A percentile compares a stretch with the other conserved stretches of the same genome.
phyloP scores from a whole-genome alignment of 164 flowering plant genomes.

The Aristolochia fimbriata region DNA sequence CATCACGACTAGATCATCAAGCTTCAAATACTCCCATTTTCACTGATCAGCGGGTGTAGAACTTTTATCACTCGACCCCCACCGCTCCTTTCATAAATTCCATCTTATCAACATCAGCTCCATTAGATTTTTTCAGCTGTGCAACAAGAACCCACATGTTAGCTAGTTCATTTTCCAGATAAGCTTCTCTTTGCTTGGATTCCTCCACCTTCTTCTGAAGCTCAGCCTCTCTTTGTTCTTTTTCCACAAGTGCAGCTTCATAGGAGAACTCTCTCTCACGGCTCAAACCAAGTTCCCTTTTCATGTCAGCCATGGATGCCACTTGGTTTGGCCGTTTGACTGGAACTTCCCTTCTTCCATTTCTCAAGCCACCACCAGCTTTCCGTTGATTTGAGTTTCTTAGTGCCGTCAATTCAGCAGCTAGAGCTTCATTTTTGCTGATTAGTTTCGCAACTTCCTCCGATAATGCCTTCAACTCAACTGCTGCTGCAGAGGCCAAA shows the following conservation, averaged over 20 bases:
- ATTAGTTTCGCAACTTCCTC: slow-evolving; percentile 97
- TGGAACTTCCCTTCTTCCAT: slow-evolving; percentile 47
- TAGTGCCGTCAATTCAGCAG: slow-evolving; percentile 54
- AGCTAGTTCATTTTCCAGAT: slow-evolving; percentile 93
- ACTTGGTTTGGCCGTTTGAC: slow-evolving; percentile 48
- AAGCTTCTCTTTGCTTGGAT: slow-evolving; percentile 92
- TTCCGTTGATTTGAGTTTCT: slow-evolving; percentile 59
- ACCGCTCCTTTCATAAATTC: slow-evolving; percentile 9
- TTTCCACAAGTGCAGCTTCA: slow-evolving; percentile 67
- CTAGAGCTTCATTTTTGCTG: slow-evolving; percentile 72
- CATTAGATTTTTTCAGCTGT: slow-evolving; percentile 65
- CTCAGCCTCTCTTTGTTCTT: slow-evolving; percentile 65
- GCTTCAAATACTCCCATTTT: no score
- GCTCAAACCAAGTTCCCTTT: slow-evolving; percentile 62
- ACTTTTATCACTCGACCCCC: no score
- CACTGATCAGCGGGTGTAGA: no score
- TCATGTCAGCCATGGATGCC: slow-evolving; percentile 35
- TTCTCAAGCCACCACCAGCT: slow-evolving; percentile 21
- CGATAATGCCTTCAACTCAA: slow-evolving; percentile 89
- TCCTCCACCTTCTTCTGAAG: slow-evolving; percentile 77
- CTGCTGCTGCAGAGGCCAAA: slow-evolving; percentile 97
- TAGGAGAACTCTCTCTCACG: slow-evolving; percentile 70
- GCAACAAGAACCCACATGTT: slow-evolving; percentile 99
- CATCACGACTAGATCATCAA: no score
- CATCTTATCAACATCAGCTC: slow-evolving; percentile 22